Conservation (phyloP, 192 early-diverging fungal genomes). For the Coemansia sp. region DNA sequence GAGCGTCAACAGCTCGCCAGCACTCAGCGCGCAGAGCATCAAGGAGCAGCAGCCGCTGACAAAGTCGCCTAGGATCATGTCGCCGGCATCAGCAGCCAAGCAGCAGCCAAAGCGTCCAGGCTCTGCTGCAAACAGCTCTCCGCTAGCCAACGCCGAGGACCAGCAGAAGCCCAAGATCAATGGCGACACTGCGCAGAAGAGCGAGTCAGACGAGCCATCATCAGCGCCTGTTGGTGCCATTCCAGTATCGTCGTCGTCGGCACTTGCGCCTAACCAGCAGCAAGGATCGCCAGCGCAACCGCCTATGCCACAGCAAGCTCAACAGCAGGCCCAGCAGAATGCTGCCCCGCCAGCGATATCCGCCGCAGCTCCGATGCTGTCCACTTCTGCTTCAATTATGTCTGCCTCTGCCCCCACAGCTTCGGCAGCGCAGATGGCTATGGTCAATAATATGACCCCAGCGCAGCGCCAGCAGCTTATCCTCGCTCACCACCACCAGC, state of each 20-base stretch:
- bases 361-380: too few relatives aligned
- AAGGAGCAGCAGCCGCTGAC: constrained; percentile 12
- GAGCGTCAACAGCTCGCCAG: constrained; percentile 49
- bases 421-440: constrained; percentile 11
- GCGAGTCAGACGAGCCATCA: not conserved
- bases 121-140: constrained; percentile 14
- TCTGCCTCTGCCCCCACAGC: not conserved
- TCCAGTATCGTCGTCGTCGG: constrained; percentile 7
- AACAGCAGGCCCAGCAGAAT: too few relatives aligned
- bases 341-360: too few relatives aligned
- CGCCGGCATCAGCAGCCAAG: constrained; percentile 16
- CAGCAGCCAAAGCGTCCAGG: constrained; percentile 6
- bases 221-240: constrained; percentile 17
- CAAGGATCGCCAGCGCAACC: too few relatives aligned
- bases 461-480: constrained; percentile 31
- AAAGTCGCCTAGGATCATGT: constrained; percentile 43
- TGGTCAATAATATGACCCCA: constrained; percentile 25
- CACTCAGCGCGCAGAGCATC: not conserved
- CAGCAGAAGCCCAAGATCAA: not conserved
- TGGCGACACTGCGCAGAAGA: not conserved
- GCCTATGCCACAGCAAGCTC: not conserved
- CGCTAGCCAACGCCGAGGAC: not conserved
- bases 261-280: constrained; percentile 1
- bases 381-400: constrained; percentile 1
- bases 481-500: constrained; percentile 20